phyloP scores from a whole-genome alignment of 2,329 filamentous ascomycete species.

The Aspergillus fumigatiaffinis region DNA sequence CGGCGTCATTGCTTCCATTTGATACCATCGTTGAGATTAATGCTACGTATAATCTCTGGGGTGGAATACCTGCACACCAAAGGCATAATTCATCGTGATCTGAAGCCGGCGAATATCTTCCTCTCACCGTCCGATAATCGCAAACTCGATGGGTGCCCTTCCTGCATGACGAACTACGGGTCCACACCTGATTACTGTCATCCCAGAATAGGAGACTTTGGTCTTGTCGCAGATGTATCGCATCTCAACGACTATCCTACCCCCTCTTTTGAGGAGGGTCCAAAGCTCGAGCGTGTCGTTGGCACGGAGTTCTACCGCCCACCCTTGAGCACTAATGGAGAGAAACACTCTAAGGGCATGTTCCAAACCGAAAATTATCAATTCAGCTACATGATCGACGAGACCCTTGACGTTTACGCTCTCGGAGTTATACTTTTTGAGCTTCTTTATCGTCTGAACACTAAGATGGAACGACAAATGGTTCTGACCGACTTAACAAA shows the following conservation, averaged over 20 bases:
- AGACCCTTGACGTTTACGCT: slow-evolving; percentile 59
- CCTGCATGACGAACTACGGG: slow-evolving; percentile 37
- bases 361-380: slow-evolving; percentile 4
- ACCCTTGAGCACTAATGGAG: slow-evolving; percentile 21
- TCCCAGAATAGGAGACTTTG: slow-evolving; percentile 66
- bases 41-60: slow-evolving; percentile 59
- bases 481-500: slow-evolving; percentile 40
- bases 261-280: slow-evolving; percentile 16
- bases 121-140: slow-evolving; percentile 50
- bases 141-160: slow-evolving; percentile 44
- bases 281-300: slow-evolving; percentile 43
- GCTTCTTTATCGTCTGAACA: slow-evolving; percentile 53
- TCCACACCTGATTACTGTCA: slow-evolving; percentile 43
- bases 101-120: slow-evolving; percentile 68
- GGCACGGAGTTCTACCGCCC: slow-evolving; percentile 63
- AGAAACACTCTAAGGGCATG: not conserved
- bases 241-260: slow-evolving; percentile 29
- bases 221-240: slow-evolving; percentile 57
- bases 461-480: slow-evolving; percentile 46
- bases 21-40: slow-evolving; percentile 52
- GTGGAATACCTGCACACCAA: slow-evolving; percentile 62
- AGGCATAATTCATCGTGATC: slow-evolving; percentile 61
- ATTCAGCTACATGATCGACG: slow-evolving; percentile 35
- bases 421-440: slow-evolving; percentile 62
- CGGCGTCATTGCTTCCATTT: slow-evolving; percentile 61